These are phyloP conservation scores for Botryosphaeria dothidea DNA, from an alignment of 2,329 filamentous ascomycete genomes.

Conservation along the genomic window DNA sequence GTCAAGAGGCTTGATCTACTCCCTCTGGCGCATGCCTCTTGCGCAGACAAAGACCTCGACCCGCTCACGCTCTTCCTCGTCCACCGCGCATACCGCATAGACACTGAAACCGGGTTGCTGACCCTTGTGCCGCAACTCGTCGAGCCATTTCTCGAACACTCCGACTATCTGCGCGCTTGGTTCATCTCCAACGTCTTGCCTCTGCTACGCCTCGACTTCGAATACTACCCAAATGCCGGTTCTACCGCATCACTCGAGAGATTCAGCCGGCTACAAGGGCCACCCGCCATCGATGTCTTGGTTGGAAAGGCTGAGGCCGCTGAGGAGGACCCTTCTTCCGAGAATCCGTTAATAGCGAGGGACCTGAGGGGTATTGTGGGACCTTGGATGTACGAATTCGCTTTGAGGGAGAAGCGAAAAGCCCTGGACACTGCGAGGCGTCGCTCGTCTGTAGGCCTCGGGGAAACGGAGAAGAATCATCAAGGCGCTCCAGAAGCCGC, in stretches of 20 bases:
- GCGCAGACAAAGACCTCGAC: slow-evolving; percentile 53
- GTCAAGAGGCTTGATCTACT: slow-evolving; percentile 64
- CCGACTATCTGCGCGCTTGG: slow-evolving; percentile 65
- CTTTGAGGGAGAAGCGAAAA: slow-evolving; percentile 57
- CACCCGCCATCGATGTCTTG: slow-evolving; percentile 60
- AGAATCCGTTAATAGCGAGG: slow-evolving; percentile 50
- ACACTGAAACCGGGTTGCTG: slow-evolving; percentile 71
- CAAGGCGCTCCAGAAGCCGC: slow-evolving; percentile 12
- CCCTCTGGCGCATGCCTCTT: slow-evolving; percentile 55
- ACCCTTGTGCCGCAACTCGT: slow-evolving; percentile 68
- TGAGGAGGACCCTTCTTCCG: slow-evolving; percentile 14
- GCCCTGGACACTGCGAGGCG: slow-evolving; percentile 31
- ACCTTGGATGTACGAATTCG: slow-evolving; percentile 71
- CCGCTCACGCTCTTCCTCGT: slow-evolving; percentile 65
- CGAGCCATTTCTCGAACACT: slow-evolving; percentile 65
- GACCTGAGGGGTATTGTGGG: slow-evolving; percentile 69
- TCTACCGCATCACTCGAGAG: slow-evolving; percentile 56
- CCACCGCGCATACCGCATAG: slow-evolving; percentile 67
- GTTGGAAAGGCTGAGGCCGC: slow-evolving; percentile 41
- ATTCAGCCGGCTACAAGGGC: slow-evolving; percentile 64
- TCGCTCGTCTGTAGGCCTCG: background rate
- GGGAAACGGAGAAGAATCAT: background rate
- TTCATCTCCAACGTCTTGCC: slow-evolving; percentile 69
- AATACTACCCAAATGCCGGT: slow-evolving; percentile 62
- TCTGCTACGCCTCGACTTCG: slow-evolving; percentile 66